Evolutionary conservation across 441 rosid genomes (phyloP).

Genomic region (Hura crepitans): DNA sequence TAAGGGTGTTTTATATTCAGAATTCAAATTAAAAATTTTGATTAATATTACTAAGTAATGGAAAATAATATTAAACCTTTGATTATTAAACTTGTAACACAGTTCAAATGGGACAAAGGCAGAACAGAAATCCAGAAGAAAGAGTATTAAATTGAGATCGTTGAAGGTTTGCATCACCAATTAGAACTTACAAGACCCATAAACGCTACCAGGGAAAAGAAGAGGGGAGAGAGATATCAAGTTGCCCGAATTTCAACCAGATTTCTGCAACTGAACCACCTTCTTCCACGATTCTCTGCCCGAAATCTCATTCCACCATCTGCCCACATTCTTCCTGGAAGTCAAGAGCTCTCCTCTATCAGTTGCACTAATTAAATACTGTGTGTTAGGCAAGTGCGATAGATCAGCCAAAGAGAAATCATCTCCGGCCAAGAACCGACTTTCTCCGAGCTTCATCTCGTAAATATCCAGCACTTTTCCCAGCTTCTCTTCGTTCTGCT

Average conservation of each 20-base stretch:
- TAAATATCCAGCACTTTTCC: constrained; percentile 56
- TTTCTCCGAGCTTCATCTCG: constrained; percentile 48
- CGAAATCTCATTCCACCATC: constrained; percentile 72
- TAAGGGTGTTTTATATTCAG: too few relatives aligned
- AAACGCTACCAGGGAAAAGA: neutral
- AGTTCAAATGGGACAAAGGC: too few relatives aligned
- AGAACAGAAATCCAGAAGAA: too few relatives aligned
- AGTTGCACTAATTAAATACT: constrained; percentile 39
- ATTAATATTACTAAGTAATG: too few relatives aligned
- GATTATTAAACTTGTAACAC: too few relatives aligned
- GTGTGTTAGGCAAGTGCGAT: constrained; percentile 55
- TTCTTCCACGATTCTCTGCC: constrained; percentile 62
- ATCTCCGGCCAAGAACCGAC: constrained; percentile 57
- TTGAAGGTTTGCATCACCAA: too few relatives aligned
- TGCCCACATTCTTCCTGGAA: constrained; percentile 49
- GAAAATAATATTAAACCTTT: too few relatives aligned
- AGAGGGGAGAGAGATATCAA: neutral
- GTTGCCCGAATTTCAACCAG: neutral
- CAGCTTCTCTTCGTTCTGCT: constrained; percentile 49
- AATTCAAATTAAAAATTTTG: too few relatives aligned
- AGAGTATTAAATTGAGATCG: too few relatives aligned
- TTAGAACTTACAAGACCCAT: too few relatives aligned
- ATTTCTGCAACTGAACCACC: constrained; percentile 49
- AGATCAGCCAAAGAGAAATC: constrained; percentile 69
- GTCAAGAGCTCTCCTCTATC: constrained; percentile 41